phyloP scores from a whole-genome alignment of 1,284 basidiomycete species.

The Leucoagaricus sp. region DNA sequence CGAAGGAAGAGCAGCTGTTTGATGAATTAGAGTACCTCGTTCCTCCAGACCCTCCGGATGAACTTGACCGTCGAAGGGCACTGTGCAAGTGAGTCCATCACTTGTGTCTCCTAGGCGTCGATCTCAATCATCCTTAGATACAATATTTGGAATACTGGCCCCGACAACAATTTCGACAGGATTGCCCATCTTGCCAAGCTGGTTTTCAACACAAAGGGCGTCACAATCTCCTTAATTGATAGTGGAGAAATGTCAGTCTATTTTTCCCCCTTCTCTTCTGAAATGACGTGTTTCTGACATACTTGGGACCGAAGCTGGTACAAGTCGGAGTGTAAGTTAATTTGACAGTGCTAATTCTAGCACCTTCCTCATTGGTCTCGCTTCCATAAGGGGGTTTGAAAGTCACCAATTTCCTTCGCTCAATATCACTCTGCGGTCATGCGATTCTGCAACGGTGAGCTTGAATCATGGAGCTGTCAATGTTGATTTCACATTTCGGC shows the following conservation, averaged over 20 bases:
- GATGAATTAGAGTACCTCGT: conserved; percentile 69
- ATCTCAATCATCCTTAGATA: conserved; percentile 51
- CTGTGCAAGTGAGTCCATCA: conserved; percentile 64
- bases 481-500: conserved; percentile 3
- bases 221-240: conserved; percentile 82
- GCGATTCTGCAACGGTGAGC: conserved; percentile 77
- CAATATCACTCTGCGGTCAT: conserved; percentile 82
- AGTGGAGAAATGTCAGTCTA: conserved; percentile 71
- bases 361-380: conserved; percentile 12
- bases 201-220: conserved; percentile 89
- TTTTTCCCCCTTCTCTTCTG: conserved; percentile 12
- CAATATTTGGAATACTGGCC: conserved; percentile 83
- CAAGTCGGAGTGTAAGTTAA: conserved; percentile 73
- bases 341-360: neutral
- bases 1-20: conserved; percentile 62
- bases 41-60: conserved; percentile 81
- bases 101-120: neutral
- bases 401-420: conserved; percentile 53
- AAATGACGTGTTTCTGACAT: neutral
- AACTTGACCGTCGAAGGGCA: conserved; percentile 77
- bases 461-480: neutral
- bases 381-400: conserved; percentile 59
- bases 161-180: conserved; percentile 90
- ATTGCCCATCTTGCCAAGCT: conserved; percentile 89
- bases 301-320: conserved; percentile 60